Evolutionary conservation across 768 basidiomycete genomes (phyloP).

Genomic region (Brasilioporus rufonigricans): DNA sequence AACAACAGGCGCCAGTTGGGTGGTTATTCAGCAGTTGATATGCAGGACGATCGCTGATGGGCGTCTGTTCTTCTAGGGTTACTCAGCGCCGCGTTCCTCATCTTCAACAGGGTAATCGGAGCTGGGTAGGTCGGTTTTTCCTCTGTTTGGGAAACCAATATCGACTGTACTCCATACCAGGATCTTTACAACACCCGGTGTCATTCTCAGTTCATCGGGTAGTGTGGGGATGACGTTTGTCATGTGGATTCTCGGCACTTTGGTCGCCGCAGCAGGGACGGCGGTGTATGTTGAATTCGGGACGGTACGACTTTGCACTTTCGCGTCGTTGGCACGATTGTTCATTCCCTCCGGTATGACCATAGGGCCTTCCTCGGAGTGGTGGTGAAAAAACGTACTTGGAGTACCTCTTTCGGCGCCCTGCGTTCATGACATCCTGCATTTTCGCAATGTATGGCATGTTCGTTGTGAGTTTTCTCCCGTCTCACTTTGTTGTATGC

Average conservation of each 20-base stretch:
- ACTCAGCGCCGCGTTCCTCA: conserved; percentile 57
- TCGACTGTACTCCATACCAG: conserved; percentile 33
- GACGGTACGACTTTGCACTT: conserved; percentile 42
- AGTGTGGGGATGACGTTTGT: conserved; percentile 66
- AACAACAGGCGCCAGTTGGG: conserved; percentile 49
- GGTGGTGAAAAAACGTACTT: conserved; percentile 79
- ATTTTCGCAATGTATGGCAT: conserved; percentile 55
- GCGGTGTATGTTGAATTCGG: conserved; percentile 75
- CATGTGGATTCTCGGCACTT: conserved; percentile 70
- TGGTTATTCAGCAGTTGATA: conserved; percentile 22
- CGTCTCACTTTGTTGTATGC: neutral
- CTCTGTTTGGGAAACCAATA: neutral
- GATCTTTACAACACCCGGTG: conserved; percentile 68
- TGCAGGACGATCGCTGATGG: neutral
- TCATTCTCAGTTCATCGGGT: conserved; percentile 63
- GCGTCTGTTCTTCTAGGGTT: conserved; percentile 8
- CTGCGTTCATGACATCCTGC: conserved; percentile 61
- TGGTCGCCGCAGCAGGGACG: conserved; percentile 63
- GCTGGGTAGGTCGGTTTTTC: conserved; percentile 58
- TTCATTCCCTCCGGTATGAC: neutral
- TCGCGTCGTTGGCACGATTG: neutral
- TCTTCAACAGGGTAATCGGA: conserved; percentile 74
- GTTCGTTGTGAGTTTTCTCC: conserved; percentile 45
- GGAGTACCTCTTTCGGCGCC: conserved; percentile 62
- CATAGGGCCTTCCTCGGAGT: conserved; percentile 62